Evolutionary conservation across 1,284 basidiomycete genomes (phyloP).

Genomic region (Puccinia novopanici): DNA sequence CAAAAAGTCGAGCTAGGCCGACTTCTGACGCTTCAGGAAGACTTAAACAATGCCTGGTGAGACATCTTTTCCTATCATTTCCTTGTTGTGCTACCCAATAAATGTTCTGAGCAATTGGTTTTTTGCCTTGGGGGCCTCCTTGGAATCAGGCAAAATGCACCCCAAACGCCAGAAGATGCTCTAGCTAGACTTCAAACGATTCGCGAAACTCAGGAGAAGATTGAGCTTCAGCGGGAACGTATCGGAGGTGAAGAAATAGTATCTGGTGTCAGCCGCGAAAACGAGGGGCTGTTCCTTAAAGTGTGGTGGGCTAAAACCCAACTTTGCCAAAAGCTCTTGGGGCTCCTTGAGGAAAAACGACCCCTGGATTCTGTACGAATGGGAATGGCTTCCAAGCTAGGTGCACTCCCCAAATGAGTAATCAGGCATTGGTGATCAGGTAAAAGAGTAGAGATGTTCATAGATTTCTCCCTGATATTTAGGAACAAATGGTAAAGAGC

Average conservation of each 20-base stretch:
- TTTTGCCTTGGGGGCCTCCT: too few relatives aligned
- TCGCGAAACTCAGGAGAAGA: background rate
- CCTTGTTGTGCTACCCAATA: too few relatives aligned
- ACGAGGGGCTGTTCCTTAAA: background rate
- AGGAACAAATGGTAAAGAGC: conserved; percentile 33
- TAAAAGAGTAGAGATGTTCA: too few relatives aligned
- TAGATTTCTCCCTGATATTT: background rate
- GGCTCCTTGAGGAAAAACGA: background rate
- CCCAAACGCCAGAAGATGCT: too few relatives aligned
- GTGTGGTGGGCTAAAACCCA: conserved; percentile 26
- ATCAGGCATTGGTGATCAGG: too few relatives aligned
- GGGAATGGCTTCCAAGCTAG: conserved; percentile 10
- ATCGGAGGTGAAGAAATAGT: background rate
- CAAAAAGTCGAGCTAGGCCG: too few relatives aligned
- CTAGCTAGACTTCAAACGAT: background rate
- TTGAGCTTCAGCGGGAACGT: background rate
- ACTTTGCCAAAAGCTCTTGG: conserved; percentile 5
- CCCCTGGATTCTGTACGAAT: background rate
- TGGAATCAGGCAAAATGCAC: too few relatives aligned
- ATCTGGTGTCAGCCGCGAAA: background rate
- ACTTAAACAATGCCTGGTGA: conserved; percentile 1
- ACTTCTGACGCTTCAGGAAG: background rate
- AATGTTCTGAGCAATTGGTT: too few relatives aligned
- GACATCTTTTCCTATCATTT: too few relatives aligned
- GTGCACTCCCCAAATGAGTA: background rate